Base-by-base conservation (phyloP, 192 early-diverging fungal genomes). In the Radiomyces spectabilis region DNA sequence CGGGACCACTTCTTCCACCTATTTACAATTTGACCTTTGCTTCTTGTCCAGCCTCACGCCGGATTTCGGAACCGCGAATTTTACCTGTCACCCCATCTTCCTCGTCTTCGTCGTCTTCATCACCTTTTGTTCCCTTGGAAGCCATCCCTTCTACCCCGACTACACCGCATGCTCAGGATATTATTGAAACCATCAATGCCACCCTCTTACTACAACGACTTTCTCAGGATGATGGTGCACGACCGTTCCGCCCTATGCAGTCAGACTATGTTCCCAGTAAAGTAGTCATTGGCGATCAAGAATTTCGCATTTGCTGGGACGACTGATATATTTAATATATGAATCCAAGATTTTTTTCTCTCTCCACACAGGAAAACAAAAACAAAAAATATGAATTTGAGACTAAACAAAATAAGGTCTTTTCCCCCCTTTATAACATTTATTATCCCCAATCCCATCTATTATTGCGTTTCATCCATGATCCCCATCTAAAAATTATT, bases 191-290 rank as follows among this genome's bases (percentile, higher is more conserved):
- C 3, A 64, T 64, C 48, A 64, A 64, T 50, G 62, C 62, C 15
- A 64, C 62, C 4, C 57, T 64, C 10, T 51, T 56, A 37, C 55
- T 76, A 4, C 74, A 76, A 37, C 37, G 66, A 10, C 61, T 76
- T 49, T 76, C 74, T 2, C 74, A 76, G 46, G 74, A 76, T 46
- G 70, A 76, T 46, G 74, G 74, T 3, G 50, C 51, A 16, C 56
- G 74, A 2, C 74, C 74, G 13, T 57, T 64, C 30, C 46, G 43
- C 13, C 62, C 62, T 1, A 47, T 57, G 54, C 35, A 31, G 22
- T 34, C 39, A 13, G 22, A 46, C 40, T 22, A 45, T n/a, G 38
- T 64, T 21, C 62, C 62, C 4, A 64, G 48, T 34, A 37, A 32
- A 26, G 53, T 64, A 6, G 30, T 64, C 21, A 55, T 64, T 12